Evolutionary conservation across 2,329 filamentous ascomycete species (phyloP).

Genomic region (Endoconidiophora laricicola): DNA sequence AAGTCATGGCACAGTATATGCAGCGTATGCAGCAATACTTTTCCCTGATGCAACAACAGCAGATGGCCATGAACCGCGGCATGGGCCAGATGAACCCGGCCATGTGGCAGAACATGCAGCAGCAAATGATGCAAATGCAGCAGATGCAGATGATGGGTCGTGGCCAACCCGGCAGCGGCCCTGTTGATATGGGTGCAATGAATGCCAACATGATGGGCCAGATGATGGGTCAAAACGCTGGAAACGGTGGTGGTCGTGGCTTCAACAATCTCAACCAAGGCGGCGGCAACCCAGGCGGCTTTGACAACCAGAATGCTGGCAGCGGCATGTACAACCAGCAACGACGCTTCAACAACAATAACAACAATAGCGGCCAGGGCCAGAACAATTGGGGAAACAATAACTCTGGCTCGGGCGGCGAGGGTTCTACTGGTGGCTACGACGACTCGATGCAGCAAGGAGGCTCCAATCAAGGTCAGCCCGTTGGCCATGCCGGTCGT

Average conservation of each 20-base stretch:
- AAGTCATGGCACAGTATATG: conserved; percentile 97
- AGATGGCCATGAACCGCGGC: conserved; percentile 46
- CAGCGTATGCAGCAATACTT: conserved; percentile 98
- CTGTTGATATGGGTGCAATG: conserved; percentile 18
- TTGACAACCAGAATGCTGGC: conserved; percentile 6
- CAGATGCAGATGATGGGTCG: conserved; percentile 40
- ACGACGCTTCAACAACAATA: conserved; percentile 12
- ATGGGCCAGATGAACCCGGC: conserved; percentile 35
- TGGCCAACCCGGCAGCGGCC: not conserved
- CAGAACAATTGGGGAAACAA: conserved; percentile 2
- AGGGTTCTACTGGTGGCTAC: conserved; percentile 18
- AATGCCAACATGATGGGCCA: conserved; percentile 38
- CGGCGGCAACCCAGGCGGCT: conserved; percentile 14
- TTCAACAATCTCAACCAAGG: conserved; percentile 22
- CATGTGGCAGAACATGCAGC: conserved; percentile 63
- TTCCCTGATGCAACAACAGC: conserved; percentile 88
- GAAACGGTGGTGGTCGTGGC: conserved; percentile 26
- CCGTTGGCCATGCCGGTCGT: conserved; percentile 22
- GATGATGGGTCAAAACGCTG: conserved; percentile 28
- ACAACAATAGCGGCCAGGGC: conserved; percentile 16
- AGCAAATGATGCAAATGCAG: conserved; percentile 63
- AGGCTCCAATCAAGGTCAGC: conserved; percentile 32
- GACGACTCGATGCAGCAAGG: conserved; percentile 17
- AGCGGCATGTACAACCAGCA: conserved; percentile 10
- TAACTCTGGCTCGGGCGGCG: conserved; percentile 10